These are phyloP conservation scores for Brettanomyces nanus DNA, from an alignment of 805 yeast species.

Conservation along the genomic window DNA sequence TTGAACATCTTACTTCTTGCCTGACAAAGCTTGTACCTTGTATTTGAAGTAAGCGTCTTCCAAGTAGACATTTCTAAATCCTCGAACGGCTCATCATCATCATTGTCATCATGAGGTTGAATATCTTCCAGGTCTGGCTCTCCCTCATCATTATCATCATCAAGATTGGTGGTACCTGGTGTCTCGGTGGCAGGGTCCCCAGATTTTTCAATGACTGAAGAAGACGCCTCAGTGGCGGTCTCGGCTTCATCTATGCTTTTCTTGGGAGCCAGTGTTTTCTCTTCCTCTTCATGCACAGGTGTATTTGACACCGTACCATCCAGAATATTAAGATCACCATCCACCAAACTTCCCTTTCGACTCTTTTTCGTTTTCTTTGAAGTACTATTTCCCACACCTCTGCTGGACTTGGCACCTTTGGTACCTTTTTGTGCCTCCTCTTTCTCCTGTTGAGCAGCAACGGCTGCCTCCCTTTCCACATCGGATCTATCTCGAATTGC, in stretches of 20 bases:
- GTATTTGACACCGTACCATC: constrained; percentile 1
- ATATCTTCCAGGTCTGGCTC: constrained; percentile 1
- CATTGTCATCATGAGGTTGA: constrained; percentile 7
- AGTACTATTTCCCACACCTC: constrained; percentile 26
- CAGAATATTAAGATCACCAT: background rate
- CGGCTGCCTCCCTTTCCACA: constrained; percentile 57
- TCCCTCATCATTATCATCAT: constrained; percentile 5
- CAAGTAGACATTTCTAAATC: constrained; percentile 77
- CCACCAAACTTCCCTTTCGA: constrained; percentile 24
- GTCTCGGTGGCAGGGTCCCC: background rate
- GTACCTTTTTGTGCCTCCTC: constrained; percentile 21
- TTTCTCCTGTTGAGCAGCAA: constrained; percentile 30
- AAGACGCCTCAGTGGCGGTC: background rate
- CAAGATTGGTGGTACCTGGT: constrained; percentile 3
- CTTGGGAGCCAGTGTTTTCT: background rate
- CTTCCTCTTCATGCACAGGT: background rate
- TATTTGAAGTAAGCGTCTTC: constrained; percentile 74
- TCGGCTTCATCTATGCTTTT: background rate
- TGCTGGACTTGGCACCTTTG: constrained; percentile 17
- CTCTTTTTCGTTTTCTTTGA: constrained; percentile 30
- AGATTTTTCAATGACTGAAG: background rate
- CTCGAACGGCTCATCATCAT: constrained; percentile 17
- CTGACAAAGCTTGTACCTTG: constrained; percentile 67
- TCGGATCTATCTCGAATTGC: constrained; percentile 65
- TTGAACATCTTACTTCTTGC: constrained; percentile 61